Percentiles rank a stretch among this genome's conserved stretches.
phyloP scores from a whole-genome alignment of 805 yeast species.

The Nematodospora valgi region DNA sequence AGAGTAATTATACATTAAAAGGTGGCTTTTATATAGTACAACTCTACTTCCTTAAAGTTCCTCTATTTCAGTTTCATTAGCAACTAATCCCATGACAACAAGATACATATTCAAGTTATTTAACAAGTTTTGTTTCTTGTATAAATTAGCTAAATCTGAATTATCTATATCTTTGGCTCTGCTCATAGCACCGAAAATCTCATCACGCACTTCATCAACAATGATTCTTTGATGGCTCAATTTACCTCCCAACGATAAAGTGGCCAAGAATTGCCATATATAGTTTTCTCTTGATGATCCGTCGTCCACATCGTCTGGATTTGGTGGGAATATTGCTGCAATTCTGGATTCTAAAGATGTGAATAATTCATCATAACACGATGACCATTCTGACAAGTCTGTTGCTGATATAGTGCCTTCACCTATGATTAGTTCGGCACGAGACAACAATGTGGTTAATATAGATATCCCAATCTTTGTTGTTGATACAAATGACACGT shows the following conservation, averaged over 20 bases:
- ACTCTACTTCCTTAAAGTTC: conserved; percentile 58
- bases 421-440: conserved; percentile 89
- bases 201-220: conserved; percentile 91
- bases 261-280: conserved; percentile 96
- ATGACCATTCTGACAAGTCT: conserved; percentile 68
- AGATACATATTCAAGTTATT: conserved; percentile 85
- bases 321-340: conserved; percentile 77
- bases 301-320: conserved; percentile 47
- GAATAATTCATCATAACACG: conserved; percentile 78
- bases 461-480: conserved; percentile 82
- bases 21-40: too few species aligned
- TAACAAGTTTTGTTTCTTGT: conserved; percentile 56
- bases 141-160: conserved; percentile 42
- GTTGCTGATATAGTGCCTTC: conserved; percentile 59
- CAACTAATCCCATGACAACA: conserved; percentile 94
- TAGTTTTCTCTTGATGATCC: conserved; percentile 57
- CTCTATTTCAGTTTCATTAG: conserved; percentile 83
- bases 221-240: conserved; percentile 87
- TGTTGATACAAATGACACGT: conserved; percentile 63
- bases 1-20: too few species aligned
- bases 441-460: conserved; percentile 83
- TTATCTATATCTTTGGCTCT: conserved; percentile 60
- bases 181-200: conserved; percentile 83
- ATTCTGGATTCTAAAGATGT: conserved; percentile 75
- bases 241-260: conserved; percentile 87